Evolutionary conservation across 345 rosid species (phyloP), one percentile per base, ranked within the genome.

Genomic region (Linum lewisii): DNA sequence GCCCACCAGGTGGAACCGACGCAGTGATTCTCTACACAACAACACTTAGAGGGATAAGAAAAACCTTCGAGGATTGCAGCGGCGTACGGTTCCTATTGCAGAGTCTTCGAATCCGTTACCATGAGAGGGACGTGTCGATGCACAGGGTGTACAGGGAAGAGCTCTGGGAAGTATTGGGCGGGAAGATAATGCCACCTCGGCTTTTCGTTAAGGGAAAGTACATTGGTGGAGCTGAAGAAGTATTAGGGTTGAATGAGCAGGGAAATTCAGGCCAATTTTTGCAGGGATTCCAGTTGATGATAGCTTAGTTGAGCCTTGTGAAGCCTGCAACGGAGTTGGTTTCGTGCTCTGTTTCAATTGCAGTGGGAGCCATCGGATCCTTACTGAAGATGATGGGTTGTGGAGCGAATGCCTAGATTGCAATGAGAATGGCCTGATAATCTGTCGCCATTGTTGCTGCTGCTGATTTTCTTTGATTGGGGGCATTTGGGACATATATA

Each of bases 1-100:
- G 86, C 53, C 98, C 94, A 0, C 87, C 90, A 1, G 96, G 90
- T 3, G 96, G 93, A 0, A 80, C 72, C 22, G 82, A 65, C 32
- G 50, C 62, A 0, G 74, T 70, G 23, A 36, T 71, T 71, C 57
- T 71, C 34, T 66, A 71, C 71, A 51, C 75, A 42, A 71, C 75
- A 16, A 58, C 70, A 24, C 58, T 71, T 4, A 8, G 63, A 51
- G 75, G 71, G 42, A 58, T 71, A 11, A 29, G 75, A 58, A 71
- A 71, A 34, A 71, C 75, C 0, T 71, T 71, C 42, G 71, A 71
- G 67, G 75, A 71, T 5, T 71, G 75, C 51, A 62, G 45, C 34
- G 62, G 61, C 42, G 59, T 71, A 42, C 67, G 71, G 8, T 66
- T 71, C 45, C 71, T 71, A 9, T 24, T 71, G 6, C 70, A 71